Conservation (phyloP, 1,284 basidiomycete species). For the Sporisorium scitamineum region DNA sequence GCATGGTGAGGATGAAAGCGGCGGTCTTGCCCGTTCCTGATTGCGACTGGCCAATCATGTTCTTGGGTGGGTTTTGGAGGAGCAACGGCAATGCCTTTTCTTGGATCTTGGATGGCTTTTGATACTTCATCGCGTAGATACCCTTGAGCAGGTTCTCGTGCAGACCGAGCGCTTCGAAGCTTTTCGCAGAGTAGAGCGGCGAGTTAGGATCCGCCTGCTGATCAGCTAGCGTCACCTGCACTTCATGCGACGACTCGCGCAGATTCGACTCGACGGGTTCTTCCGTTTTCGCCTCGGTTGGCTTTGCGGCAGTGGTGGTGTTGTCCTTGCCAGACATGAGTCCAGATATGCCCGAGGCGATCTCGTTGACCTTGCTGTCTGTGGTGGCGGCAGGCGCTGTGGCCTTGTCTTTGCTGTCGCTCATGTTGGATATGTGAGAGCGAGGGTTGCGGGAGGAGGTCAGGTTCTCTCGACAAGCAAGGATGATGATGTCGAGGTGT, state of each 20-base stretch:
- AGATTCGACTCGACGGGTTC: constrained; percentile 41
- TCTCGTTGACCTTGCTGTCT: constrained; percentile 52
- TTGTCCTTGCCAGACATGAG: constrained; percentile 47
- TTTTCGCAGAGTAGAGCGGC: constrained; percentile 91
- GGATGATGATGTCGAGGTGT: constrained; percentile 1
- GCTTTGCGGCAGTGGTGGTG: constrained; percentile 6
- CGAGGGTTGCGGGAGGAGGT: not conserved
- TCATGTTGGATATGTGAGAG: constrained; percentile 19
- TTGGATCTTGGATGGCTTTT: constrained; percentile 98
- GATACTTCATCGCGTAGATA: constrained; percentile 95
- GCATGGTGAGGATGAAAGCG: constrained; percentile 97
- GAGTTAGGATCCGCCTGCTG: constrained; percentile 96
- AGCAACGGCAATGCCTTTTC: constrained; percentile 94
- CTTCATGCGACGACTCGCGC: constrained; percentile 62
- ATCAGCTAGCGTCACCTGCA: constrained; percentile 95
- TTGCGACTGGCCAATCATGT: constrained; percentile 99
- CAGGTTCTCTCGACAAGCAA: no score
- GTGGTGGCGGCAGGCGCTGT: constrained; percentile 12
- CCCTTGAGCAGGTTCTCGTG: constrained; percentile 92
- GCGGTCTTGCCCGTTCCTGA: constrained; percentile 99
- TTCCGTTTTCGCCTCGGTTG: constrained; percentile 10
- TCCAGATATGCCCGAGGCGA: constrained; percentile 51
- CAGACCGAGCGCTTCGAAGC: constrained; percentile 78
- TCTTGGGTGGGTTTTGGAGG: constrained; percentile 88
- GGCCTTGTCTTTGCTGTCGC: constrained; percentile 37